Percentiles rank a stretch among this genome's conserved stretches.
Evolutionary conservation across 306 rosid species (phyloP).

Genomic region (Aeschynomene evenia): DNA sequence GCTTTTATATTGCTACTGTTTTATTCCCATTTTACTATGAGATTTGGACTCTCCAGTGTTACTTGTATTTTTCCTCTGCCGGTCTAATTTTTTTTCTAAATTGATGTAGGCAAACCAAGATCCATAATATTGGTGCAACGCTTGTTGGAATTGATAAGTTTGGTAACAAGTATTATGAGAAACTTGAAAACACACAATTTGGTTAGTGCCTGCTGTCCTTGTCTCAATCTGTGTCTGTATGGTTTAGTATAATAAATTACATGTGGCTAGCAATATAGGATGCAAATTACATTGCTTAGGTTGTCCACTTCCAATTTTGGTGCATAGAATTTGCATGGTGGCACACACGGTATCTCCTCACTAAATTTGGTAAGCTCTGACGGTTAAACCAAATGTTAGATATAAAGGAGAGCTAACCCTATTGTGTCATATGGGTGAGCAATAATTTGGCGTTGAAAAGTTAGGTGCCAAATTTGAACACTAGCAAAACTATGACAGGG

Average conservation of each 20-base stretch:
- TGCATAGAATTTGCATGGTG: too few species aligned
- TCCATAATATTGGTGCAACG: slow-evolving; percentile 88
- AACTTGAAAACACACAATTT: slow-evolving; percentile 50
- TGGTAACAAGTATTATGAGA: slow-evolving; percentile 93
- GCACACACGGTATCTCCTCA: too few species aligned
- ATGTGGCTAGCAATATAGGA: neutral
- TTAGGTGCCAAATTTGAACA: neutral
- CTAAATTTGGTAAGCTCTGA: too few species aligned
- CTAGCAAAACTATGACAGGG: neutral
- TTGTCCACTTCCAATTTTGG: too few species aligned
- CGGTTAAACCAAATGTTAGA: too few species aligned
- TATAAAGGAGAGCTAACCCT: too few species aligned
- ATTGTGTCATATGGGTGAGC: too few species aligned
- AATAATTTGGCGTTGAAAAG: neutral
- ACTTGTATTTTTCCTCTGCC: neutral
- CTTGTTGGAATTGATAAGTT: slow-evolving; percentile 90
- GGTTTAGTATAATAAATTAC: slow-evolving; percentile 11
- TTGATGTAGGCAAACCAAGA: slow-evolving; percentile 86
- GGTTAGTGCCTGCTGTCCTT: slow-evolving; percentile 50
- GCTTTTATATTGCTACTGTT: neutral
- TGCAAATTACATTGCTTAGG: too few species aligned
- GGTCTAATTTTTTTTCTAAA: slow-evolving; percentile 27
- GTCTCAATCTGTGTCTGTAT: neutral
- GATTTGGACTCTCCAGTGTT: slow-evolving; percentile 1
- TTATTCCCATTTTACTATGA: neutral